A percentile compares a stretch with the other conserved stretches of the same genome.
Conservation (phyloP, 2,329 filamentous ascomycete species). For the Parafenestella ontariensis region DNA sequence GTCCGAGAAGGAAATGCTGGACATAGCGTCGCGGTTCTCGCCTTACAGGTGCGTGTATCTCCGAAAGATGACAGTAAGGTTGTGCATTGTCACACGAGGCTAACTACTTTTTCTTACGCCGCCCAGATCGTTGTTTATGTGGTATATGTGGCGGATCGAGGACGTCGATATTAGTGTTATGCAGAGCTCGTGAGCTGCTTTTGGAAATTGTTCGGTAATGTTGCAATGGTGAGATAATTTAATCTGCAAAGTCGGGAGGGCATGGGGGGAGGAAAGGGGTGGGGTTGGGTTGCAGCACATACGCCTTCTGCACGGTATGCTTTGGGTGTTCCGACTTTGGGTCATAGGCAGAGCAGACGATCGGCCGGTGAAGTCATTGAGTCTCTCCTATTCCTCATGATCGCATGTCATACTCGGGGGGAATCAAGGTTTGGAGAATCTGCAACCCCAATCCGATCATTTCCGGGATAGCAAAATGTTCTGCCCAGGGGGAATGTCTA, state of each 20-base stretch:
- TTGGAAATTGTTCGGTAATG: background rate
- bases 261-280: too few relatives aligned
- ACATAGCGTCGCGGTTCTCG: slow-evolving; percentile 77
- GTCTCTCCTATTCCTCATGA: background rate
- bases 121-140: slow-evolving; percentile 93
- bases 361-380: background rate
- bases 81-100: slow-evolving; percentile 6
- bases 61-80: slow-evolving; percentile 4
- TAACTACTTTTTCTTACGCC: background rate
- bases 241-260: background rate
- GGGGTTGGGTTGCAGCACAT: background rate
- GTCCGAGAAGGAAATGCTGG: slow-evolving; percentile 89
- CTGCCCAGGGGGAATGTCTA: too few relatives aligned
- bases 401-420: too few relatives aligned
- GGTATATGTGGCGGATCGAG: slow-evolving; percentile 94
- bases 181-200: slow-evolving; percentile 23
- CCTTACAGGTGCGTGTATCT: slow-evolving; percentile 71
- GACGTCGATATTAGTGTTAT: slow-evolving; percentile 73
- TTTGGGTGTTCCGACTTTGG: too few relatives aligned
- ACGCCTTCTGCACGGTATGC: background rate
- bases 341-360: background rate
- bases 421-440: too few relatives aligned
- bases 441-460: too few relatives aligned
- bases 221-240: background rate
- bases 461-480: too few relatives aligned